These are phyloP conservation scores for Penicillium italicum DNA, from an alignment of 2,329 filamentous ascomycete genomes.

Conservation along the genomic window DNA sequence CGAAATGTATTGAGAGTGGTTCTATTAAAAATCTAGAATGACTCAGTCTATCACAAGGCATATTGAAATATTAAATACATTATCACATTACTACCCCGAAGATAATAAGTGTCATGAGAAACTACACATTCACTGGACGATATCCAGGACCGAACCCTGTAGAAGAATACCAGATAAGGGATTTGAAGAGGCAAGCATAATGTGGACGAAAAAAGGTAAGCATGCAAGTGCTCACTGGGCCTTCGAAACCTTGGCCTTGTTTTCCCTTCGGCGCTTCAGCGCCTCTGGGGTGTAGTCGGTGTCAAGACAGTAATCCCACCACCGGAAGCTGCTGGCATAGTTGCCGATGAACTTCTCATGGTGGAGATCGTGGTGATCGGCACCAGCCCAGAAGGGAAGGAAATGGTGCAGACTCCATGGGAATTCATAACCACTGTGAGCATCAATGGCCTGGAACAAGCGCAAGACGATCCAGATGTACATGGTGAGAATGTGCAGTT, in stretches of 20 bases:
- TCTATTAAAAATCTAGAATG: background rate
- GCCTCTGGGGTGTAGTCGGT: constrained; percentile 91
- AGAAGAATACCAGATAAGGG: background rate
- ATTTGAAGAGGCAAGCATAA: background rate
- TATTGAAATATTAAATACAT: constrained; percentile 1
- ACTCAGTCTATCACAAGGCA: background rate
- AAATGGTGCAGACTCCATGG: constrained; percentile 95
- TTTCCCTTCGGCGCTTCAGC: constrained; percentile 74
- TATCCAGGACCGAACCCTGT: background rate
- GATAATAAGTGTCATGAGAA: background rate
- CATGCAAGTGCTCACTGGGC: constrained; percentile 19
- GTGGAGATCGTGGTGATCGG: constrained; percentile 93
- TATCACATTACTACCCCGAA: constrained; percentile 1
- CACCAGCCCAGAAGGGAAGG: constrained; percentile 96
- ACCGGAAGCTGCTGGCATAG: constrained; percentile 95
- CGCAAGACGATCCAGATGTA: constrained; percentile 92
- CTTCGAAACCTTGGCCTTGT: constrained; percentile 29
- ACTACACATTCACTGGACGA: background rate
- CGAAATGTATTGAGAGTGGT: background rate
- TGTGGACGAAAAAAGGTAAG: background rate
- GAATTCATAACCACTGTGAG: constrained; percentile 97
- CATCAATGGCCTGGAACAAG: constrained; percentile 95
- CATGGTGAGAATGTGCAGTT: constrained; percentile 96
- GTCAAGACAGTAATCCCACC: constrained; percentile 95
- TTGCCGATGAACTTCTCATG: constrained; percentile 99